Evolutionary conservation across 2,329 filamentous ascomycete species (phyloP).

Genomic region (Fusarium pseudocircinatum): DNA sequence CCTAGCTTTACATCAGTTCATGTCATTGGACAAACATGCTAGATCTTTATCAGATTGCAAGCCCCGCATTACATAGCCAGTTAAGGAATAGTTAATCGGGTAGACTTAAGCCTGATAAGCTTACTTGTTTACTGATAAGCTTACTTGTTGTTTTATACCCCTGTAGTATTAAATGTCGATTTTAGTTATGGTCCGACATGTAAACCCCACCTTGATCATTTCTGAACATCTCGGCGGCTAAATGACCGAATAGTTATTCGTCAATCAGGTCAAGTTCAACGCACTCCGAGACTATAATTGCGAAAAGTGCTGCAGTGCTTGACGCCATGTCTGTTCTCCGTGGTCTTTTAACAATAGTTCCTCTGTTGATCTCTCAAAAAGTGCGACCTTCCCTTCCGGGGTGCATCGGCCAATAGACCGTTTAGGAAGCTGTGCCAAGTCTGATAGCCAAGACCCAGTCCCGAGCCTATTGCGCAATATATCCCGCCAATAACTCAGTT

Average conservation of each 20-base stretch:
- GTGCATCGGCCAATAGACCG: not conserved
- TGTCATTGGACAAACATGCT: rapidly evolving
- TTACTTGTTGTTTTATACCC: not conserved
- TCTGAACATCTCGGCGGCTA: not conserved
- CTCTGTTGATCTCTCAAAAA: not conserved
- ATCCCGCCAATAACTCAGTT: not conserved
- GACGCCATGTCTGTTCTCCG: not conserved
- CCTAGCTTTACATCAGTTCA: too few species aligned
- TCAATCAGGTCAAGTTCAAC: rapidly evolving
- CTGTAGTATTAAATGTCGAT: not conserved
- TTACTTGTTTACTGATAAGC: not conserved
- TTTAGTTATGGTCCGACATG: not conserved
- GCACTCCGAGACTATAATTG: not conserved
- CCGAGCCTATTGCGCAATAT: not conserved
- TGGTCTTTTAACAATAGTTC: not conserved
- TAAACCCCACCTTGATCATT: not conserved
- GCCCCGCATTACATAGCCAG: not conserved
- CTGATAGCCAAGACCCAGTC: not conserved
- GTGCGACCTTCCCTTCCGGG: not conserved
- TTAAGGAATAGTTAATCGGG: not conserved
- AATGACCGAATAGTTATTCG: not conserved
- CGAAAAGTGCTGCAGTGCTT: not conserved
- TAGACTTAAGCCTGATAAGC: not conserved
- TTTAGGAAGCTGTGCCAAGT: not conserved
- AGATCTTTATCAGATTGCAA: not conserved